Conservation (phyloP, 2,329 filamentous ascomycete species). For the Fusarium graminum region DNA sequence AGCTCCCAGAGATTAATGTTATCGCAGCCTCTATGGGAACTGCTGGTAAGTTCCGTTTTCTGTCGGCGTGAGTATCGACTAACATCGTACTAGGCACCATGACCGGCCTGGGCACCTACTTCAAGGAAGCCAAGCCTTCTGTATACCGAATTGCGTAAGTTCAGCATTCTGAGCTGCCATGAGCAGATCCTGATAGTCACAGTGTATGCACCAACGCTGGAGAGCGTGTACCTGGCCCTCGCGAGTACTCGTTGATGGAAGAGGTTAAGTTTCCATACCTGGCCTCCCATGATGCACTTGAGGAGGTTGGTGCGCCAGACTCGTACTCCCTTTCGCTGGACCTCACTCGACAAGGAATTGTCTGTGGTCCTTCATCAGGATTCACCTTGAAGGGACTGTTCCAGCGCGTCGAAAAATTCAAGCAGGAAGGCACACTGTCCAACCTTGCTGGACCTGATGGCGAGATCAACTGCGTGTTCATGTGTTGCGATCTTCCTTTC, state of each 20-base stretch:
- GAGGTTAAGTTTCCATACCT: slow-evolving; percentile 70
- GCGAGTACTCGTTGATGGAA: slow-evolving; percentile 63
- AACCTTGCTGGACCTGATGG: slow-evolving; percentile 61
- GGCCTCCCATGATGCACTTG: slow-evolving; percentile 65
- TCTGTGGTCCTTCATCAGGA: slow-evolving; percentile 72
- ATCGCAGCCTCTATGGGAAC: slow-evolving; percentile 70
- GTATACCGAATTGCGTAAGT: slow-evolving; percentile 56
- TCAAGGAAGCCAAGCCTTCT: slow-evolving; percentile 64
- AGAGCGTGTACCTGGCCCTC: slow-evolving; percentile 70
- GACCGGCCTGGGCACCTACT: slow-evolving; percentile 64
- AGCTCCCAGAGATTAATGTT: slow-evolving; percentile 68
- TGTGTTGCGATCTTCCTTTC: slow-evolving; percentile 73
- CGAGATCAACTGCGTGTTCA: slow-evolving; percentile 67
- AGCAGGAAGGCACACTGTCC: slow-evolving; percentile 59
- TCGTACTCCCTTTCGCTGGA: slow-evolving; percentile 67
- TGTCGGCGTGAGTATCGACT: not conserved
- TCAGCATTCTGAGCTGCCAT: not conserved
- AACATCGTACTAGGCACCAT: slow-evolving; percentile 54
- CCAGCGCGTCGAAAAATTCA: slow-evolving; percentile 62
- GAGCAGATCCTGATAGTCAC: slow-evolving; percentile 16
- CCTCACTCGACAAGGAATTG: slow-evolving; percentile 68
- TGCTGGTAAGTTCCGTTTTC: slow-evolving; percentile 33
- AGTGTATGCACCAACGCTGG: slow-evolving; percentile 70
- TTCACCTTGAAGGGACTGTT: slow-evolving; percentile 67
- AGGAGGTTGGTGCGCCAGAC: slow-evolving; percentile 67